phyloP scores from a whole-genome alignment of 768 basidiomycete genomes.

The Dentipellis sp. region DNA sequence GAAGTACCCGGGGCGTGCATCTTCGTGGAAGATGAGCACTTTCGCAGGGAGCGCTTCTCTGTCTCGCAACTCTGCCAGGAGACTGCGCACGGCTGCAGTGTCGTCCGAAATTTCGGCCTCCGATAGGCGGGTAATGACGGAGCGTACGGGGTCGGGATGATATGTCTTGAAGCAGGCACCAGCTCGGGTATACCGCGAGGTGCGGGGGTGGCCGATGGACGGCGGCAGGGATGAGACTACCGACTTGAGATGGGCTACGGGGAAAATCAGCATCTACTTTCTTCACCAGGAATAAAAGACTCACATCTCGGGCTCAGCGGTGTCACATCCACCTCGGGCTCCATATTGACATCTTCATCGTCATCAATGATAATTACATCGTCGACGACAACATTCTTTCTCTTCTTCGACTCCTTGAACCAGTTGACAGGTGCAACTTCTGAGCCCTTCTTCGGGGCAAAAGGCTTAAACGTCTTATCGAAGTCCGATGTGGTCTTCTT shows the following conservation, averaged over 20 bases:
- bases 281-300: neutral
- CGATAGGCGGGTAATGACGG: slow-evolving; percentile 52
- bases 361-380: slow-evolving; percentile 58
- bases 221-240: slow-evolving; percentile 13
- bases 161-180: neutral
- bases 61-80: slow-evolving; percentile 53
- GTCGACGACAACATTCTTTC: slow-evolving; percentile 14
- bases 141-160: slow-evolving; percentile 31
- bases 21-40: slow-evolving; percentile 73
- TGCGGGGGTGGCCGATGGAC: slow-evolving; percentile 6
- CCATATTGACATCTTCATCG: slow-evolving; percentile 25
- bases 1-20: slow-evolving; percentile 85
- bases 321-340: slow-evolving; percentile 18
- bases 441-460: slow-evolving; percentile 67
- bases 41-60: slow-evolving; percentile 63
- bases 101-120: slow-evolving; percentile 77
- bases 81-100: slow-evolving; percentile 52
- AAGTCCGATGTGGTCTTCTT: slow-evolving; percentile 46
- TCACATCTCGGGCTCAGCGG: slow-evolving; percentile 34
- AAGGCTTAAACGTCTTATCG: slow-evolving; percentile 68
- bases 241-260: slow-evolving; percentile 15
- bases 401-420: slow-evolving; percentile 34
- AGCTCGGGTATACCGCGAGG: neutral
- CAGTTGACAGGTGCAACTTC: slow-evolving; percentile 66
- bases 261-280: neutral